Base-by-base conservation (phyloP, 2,329 filamentous ascomycete genomes). In the Parafenestella ontariensis region DNA sequence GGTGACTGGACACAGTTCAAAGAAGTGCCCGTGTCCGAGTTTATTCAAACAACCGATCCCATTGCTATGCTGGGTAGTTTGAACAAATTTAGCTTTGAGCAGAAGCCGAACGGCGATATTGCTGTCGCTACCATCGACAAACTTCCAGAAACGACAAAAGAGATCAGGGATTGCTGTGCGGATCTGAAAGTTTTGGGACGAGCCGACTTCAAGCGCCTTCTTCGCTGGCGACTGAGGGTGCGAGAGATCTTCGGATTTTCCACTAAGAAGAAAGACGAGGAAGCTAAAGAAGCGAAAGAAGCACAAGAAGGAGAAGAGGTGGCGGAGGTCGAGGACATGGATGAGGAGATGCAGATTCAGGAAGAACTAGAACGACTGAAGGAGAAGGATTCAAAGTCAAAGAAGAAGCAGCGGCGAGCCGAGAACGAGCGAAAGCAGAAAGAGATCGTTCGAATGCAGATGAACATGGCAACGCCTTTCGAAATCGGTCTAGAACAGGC, bases 391-490 rank as follows among this genome's bases (percentile, higher is more conserved):
- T 86, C 79, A 39, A 76, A 88, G 20, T 87, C 88, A 65, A 94
- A 88, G 76, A 96, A 92, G 79, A 89, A 92, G 66, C 90, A 96
- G 68, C 87, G 89, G 64, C 85, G 93, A 61, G 90, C 85, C 66
- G 92, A 96, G 56, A 99, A 99, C 62, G 95, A 99, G 76, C 87
- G 87, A 75, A 98, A 96, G 77, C 91, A 95, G 65, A 95, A 91
- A 65, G 95, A 98, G 62, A 92, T 98, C 56, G 83, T 96, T n/a
- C 88, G 95, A 29, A 89, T 99, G 89, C 95, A 99, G 76, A 87
- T 99, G 81, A 89, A 97, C 78, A 99, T 99, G 95, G 89, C 89
- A 2, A 90, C 92, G 0, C 95, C 95, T 7, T 95, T 92, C 82
- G 95, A 99, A 61, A 96, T 99, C 59, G 95, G 95, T 69, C 85